Base-by-base conservation (phyloP, 1,139 yeast species). In the Taiozyma sp. region DNA sequence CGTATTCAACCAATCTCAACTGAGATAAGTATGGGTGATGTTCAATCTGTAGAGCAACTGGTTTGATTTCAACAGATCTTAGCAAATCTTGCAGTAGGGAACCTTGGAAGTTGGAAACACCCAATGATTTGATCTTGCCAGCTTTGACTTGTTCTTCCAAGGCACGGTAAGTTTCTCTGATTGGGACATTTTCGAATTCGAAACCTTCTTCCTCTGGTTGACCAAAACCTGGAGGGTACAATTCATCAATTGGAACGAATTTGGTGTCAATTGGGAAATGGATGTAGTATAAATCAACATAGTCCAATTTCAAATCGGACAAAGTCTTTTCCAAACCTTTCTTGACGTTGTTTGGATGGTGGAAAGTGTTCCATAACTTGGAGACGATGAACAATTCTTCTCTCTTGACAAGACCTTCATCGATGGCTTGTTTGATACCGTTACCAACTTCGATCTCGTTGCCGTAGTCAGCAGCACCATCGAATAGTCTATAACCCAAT, bases 11-110 rank as follows among this genome's bases (percentile, higher is more conserved):
- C 66, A 88, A 75, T 58, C 74, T 75, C 53, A 79, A 79, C 72
- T 89, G 97, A 59, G 86, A 88, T 68, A 89, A 76, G 75, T 88
- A 89, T 59, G 97, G 96, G 69, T 89, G 97, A 71, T 87, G 62
- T 51, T 59, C 62, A 21, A 73, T 88, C 87, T 56, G 95, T 43
- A 61, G 54, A 46, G 72, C 89, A 49, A 86, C 87, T 47, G 97
- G 97, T 61, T 74, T 79, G 65, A 88, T 81, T 60, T 74, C 79
- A 57, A 87, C 85, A 54, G 82, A 81, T 66, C 89, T 80, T 55
- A 87, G 72, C 62, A 89, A 74, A 64, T 90, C 97, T 62, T 79
- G 81, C 59, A 90, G 70, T 63, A 87, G 72, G 61, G 82, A 85
- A 57, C 91, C 95, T 54, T 76, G 74, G 74, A 85, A 88, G 76